Base-by-base conservation (phyloP, 2,329 filamentous ascomycete genomes). In the Elsinoe batatas region DNA sequence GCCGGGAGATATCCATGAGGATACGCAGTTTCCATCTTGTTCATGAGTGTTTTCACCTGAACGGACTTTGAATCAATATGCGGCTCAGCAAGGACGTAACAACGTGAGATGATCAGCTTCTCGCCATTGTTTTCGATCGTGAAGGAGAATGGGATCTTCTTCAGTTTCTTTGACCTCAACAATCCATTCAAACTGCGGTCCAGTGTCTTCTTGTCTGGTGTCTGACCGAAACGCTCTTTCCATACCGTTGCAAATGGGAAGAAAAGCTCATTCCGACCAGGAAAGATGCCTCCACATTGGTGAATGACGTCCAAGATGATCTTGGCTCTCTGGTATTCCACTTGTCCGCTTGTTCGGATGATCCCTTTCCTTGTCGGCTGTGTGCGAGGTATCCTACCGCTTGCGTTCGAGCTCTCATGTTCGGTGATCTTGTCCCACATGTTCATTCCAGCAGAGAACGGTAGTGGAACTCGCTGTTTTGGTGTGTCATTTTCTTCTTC, bases 281-380 rank as follows among this genome's bases (percentile, higher is more conserved):
- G 79, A 54, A 78, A 82, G 2, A 78, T 75, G 6, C 81, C 81
- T 44, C 73, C 72, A 55, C 76, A 77, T 49, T 73, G 71, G 43
- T 77, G 69, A 11, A 83, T 62, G 37, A 83, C 75, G 22, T 80
- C 73, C 63, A 79, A 65, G 3, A 83, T 68, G 30, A 82, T 76
- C 15, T 73, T 74, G 53, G 69, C 72, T 30, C 77, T 72, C 37
- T 74, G 65, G 44, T 73, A 63, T 18, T 67, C 68, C 37, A 78
- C 65, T 2, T 72, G 74, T 10, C 77, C 77, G 26, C 69, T 70
- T 54, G 54, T 54, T 8, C 57, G 53, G 17, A 43, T 57, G 10
- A 66, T 65, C 13, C 64, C 64, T 7, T 46, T 42, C 10, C 53
- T 42, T 4, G 22, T 6, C 35, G 30, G 32, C 6, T 20, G 20